Base-by-base conservation (phyloP, 768 basidiomycete genomes). In the Rhizopogon vulgaris region DNA sequence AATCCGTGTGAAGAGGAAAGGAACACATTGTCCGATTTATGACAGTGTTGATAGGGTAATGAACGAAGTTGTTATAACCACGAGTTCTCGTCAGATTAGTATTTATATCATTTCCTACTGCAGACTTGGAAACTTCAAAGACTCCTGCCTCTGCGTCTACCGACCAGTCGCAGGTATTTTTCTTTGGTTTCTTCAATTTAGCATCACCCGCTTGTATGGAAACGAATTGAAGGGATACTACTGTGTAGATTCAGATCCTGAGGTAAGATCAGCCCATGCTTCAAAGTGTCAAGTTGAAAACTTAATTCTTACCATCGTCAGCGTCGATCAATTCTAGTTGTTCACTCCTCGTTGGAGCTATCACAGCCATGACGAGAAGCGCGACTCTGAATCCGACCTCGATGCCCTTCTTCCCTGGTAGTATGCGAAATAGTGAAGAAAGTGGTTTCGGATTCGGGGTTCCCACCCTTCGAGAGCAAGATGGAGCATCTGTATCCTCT, bases 321-420 rank as follows among this genome's bases (percentile, higher is more conserved):
- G 10, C 32, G 10, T 34, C 12, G 32, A 12, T 34, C 12, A 34
- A 34, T 22, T 22, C 18, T 3, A 22, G 22, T 22, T 65, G 45
- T 64, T 54, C 14, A 30, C 24, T 28, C 38, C 41, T 42, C 32
- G 27, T 52, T 37, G 36, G 54, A 58, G 53, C 53, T 46, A 48
- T 57, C 59, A 54, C 58, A 64, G 72, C 69, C 64, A 87, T 89
- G 84, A 83, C 85, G 56, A 83, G 81, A 77, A 87, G 82, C 61
- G 84, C 80, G 62, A 77, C 85, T 54, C 73, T 90, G 60, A 90
- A 90, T 69, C 87, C 89, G 57, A 77, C 87, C 56, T 91, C 88
- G 53, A 83, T 83, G 66, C 89, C 89, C 47, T 91, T 91, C 78
- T 89, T 89, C 67, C 89, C 89, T 55, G 85, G 85, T 50, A 61